A percentile compares a stretch with the other conserved stretches of the same genome.
phyloP scores from a whole-genome alignment of 805 yeast species.

The Limtongia smithiae region DNA sequence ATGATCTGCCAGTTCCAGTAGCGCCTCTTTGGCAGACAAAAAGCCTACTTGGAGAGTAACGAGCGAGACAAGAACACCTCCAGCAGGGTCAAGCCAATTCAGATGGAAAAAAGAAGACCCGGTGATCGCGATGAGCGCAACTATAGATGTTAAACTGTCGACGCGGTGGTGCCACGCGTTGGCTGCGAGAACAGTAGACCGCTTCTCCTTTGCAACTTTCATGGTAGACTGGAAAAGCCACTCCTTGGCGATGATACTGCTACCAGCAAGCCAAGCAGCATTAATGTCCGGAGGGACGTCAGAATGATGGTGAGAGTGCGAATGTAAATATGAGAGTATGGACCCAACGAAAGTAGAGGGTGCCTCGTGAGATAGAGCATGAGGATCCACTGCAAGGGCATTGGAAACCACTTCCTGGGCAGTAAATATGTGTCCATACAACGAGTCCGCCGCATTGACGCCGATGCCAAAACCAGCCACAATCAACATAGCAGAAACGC shows the following conservation, averaged over 20 bases:
- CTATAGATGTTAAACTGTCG: constrained; percentile 86
- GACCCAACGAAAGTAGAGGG: constrained; percentile 1
- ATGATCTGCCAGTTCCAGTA: constrained; percentile 73
- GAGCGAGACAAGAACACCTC: constrained; percentile 81
- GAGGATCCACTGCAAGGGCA: constrained; percentile 3
- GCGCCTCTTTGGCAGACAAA: constrained; percentile 64
- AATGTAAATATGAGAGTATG: constrained; percentile 39
- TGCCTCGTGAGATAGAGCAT: constrained; percentile 7
- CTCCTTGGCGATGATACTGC: constrained; percentile 81
- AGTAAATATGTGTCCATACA: constrained; percentile 17
- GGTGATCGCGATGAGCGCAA: constrained; percentile 82
- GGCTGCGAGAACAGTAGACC: constrained; percentile 87
- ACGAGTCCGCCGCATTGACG: constrained; percentile 53
- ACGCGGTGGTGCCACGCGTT: constrained; percentile 99
- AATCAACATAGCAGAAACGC: constrained; percentile 77
- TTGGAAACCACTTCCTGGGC: constrained; percentile 1
- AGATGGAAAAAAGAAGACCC: constrained; percentile 75
- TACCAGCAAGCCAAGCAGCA: constrained; percentile 96
- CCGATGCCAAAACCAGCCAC: constrained; percentile 87
- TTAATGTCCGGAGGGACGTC: constrained; percentile 62
- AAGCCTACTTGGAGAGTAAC: constrained; percentile 82
- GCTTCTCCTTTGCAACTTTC: constrained; percentile 69
- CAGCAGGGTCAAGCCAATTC: constrained; percentile 86
- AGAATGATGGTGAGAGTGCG: constrained; percentile 45
- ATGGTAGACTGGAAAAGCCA: constrained; percentile 81